Base-by-base conservation (phyloP, 2,329 filamentous ascomycete genomes). In the Cyphellophora europaea region DNA sequence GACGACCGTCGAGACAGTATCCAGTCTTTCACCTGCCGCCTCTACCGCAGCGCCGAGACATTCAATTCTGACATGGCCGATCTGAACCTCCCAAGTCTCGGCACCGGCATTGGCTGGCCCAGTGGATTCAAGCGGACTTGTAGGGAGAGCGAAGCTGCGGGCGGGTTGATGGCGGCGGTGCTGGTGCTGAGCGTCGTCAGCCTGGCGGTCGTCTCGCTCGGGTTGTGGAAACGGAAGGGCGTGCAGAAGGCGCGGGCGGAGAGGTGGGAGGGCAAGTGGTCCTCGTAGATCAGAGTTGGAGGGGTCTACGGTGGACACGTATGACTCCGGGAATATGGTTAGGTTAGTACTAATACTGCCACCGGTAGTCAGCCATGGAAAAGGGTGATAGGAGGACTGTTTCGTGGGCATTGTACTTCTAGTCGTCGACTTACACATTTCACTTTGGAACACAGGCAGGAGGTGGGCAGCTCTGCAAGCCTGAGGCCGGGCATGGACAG, bases 181-280 rank as follows among this genome's bases (percentile, higher is more conserved):
- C 49, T 33, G 52, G 54, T 33, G 44, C 43, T 25, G 38, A 49
- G 18, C 56, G 55, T 5, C 44, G 49, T 38, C 51, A 53, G 53
- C 42, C 56, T 44, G 51, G 57, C 31, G 36, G 49, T 47, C 8
- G 50, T 37, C 18, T 41, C 19, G 3, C 16, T 33, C 11, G 40
- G 42, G 2, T 34, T 42, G 11, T 11, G 39, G 4, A 30, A 42
- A 11, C 44, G 45, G 32, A 41, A 32, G 19, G 33, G 30, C 41
- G 69, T 72, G 28, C 55, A 53, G 48, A 64, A 69, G 30, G 55
- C 51, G 16, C 38, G 45, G 14, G 37, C 12, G 12, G 30, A 41
- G 27, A 42, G 45, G 32, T 42, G 28, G 16, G 35, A 25, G 21
- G 21, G 21, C 8, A 25, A 25, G 21, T 8, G 21, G 21, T n/a